Conservation (phyloP, 2,329 filamentous ascomycete genomes). For the Colletotrichum truncatum region DNA sequence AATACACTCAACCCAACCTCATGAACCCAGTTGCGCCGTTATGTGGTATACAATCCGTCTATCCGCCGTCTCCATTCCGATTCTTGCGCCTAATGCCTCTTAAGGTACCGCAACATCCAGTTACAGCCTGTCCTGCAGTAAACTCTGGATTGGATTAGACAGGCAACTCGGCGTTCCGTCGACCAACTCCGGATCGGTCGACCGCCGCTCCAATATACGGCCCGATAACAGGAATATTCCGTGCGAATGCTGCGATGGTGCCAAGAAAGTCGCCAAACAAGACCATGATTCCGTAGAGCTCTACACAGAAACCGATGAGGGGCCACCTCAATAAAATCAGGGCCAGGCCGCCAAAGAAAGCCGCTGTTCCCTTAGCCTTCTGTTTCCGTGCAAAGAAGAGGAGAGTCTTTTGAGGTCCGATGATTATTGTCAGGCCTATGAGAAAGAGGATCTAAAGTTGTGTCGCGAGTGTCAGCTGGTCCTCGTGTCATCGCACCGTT, state of each 20-base stretch:
- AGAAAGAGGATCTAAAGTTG: slow-evolving; percentile 88
- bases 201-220: slow-evolving; percentile 82
- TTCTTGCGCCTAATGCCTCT: slow-evolving; percentile 22
- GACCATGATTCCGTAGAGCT: slow-evolving; percentile 91
- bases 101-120: neutral
- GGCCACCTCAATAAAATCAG: slow-evolving; percentile 93
- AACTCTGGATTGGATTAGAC: slow-evolving; percentile 59
- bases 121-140: neutral
- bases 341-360: slow-evolving; percentile 83
- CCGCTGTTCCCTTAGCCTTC: slow-evolving; percentile 90
- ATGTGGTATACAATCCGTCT: slow-evolving; percentile 29
- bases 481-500: slow-evolving; percentile 1
- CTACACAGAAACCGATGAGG: slow-evolving; percentile 87
- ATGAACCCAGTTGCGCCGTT: slow-evolving; percentile 26
- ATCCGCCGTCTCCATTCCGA: neutral
- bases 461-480: neutral
- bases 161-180: slow-evolving; percentile 80
- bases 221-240: slow-evolving; percentile 84
- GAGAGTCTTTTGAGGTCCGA: slow-evolving; percentile 89
- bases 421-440: slow-evolving; percentile 94
- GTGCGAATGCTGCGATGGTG: slow-evolving; percentile 88
- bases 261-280: slow-evolving; percentile 97
- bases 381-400: slow-evolving; percentile 94
- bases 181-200: slow-evolving; percentile 74
- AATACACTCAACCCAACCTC: neutral